Conservation (phyloP, 108 stramenopile species). For the Pseudonitzschia pungens region DNA sequence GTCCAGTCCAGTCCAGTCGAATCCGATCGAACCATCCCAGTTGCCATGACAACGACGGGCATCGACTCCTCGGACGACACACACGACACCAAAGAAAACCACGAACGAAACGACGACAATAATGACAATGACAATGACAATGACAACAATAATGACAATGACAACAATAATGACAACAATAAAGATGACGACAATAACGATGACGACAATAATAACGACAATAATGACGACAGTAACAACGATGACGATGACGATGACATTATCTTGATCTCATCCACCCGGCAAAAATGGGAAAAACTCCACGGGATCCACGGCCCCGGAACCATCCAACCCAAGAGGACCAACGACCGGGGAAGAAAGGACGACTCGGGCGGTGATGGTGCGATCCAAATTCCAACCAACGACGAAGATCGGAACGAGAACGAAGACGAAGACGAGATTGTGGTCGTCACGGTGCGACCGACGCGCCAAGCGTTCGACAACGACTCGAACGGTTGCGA, state of each 20-base stretch:
- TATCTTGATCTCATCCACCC: slow-evolving; percentile 13
- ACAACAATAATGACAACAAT: no score
- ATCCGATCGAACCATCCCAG: background rate
- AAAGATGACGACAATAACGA: background rate
- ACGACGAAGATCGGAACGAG: background rate
- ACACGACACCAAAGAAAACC: no score
- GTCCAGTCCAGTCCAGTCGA: no score
- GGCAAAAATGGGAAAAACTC: slow-evolving; percentile 8
- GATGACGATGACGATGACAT: slow-evolving; percentile 20
- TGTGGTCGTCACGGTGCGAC: slow-evolving; percentile 1
- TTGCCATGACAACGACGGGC: background rate
- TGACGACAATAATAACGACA: background rate
- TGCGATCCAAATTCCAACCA: background rate
- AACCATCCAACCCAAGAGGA: background rate
- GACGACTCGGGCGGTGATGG: background rate
- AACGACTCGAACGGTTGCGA: background rate
- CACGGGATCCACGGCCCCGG: background rate
- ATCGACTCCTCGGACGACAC: no score
- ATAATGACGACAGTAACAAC: background rate
- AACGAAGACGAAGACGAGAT: slow-evolving; percentile 11
- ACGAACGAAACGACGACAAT: no score
- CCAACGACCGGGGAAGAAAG: background rate
- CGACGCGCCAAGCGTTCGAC: background rate
- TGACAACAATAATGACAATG: no score
- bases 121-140: no score